Evolutionary conservation across 73 alveolate species (phyloP).

Genomic region (Uronychia binucleata): DNA sequence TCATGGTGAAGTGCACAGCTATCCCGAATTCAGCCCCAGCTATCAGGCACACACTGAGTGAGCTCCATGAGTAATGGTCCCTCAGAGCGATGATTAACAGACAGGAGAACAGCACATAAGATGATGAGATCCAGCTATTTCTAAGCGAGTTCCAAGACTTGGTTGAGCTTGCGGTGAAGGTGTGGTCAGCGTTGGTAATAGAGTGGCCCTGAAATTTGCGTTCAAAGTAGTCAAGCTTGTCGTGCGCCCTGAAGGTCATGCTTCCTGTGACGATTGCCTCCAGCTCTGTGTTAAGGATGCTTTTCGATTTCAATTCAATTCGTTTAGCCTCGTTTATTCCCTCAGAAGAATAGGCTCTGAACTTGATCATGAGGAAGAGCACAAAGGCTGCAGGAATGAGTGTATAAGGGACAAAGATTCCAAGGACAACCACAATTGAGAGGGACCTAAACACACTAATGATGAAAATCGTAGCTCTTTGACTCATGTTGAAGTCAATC

Average conservation of each 20-base stretch:
- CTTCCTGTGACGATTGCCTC: conserved; percentile 3
- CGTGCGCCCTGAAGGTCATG: conserved; percentile 14
- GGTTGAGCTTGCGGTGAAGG: background rate
- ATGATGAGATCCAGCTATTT: background rate
- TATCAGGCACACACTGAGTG: background rate
- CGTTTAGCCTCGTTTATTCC: background rate
- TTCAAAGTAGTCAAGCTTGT: background rate
- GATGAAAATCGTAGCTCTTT: too few relatives aligned
- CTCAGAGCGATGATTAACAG: background rate
- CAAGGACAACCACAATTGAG: conserved; percentile 26
- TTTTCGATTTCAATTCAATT: background rate
- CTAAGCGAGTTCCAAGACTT: conserved; percentile 4
- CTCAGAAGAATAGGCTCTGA: background rate
- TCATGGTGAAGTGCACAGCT: background rate
- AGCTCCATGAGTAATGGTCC: background rate
- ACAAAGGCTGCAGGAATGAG: background rate
- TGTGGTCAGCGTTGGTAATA: background rate
- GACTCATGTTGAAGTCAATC: too few relatives aligned
- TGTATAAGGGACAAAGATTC: conserved; percentile 3
- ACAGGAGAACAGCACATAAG: background rate
- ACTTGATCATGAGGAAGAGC: background rate
- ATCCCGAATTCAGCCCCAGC: background rate
- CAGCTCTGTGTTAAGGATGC: conserved; percentile 14
- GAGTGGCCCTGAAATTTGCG: background rate
- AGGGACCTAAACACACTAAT: too few relatives aligned